Conservation (phyloP, 805 yeast species). For the Starmerella khaoyaiensis region DNA sequence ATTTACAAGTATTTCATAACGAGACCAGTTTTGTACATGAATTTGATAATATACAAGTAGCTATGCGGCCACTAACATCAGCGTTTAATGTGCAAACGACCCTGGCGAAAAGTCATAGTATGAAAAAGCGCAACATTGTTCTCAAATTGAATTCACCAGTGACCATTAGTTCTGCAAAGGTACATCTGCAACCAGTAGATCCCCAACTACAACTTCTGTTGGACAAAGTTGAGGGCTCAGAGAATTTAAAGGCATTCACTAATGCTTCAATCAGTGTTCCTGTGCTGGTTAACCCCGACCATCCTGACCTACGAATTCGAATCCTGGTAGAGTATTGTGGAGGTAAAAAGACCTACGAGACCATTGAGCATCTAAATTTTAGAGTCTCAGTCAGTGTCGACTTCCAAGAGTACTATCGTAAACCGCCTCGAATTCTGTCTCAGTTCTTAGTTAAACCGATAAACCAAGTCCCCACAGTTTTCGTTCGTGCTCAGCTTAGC, state of each 20-base stretch:
- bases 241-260: constrained; percentile 8
- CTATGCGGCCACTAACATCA: constrained; percentile 21
- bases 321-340: constrained; percentile 23
- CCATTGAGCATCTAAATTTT: constrained; percentile 34
- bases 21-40: constrained; percentile 22
- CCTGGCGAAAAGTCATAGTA: constrained; percentile 14
- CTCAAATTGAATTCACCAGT: constrained; percentile 8
- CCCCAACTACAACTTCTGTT: constrained; percentile 15
- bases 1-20: constrained; percentile 23
- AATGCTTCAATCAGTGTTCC: constrained; percentile 23
- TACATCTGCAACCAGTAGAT: constrained; percentile 15
- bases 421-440: constrained; percentile 40
- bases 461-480: constrained; percentile 41
- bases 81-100: constrained; percentile 20
- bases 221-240: constrained; percentile 15
- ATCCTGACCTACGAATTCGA: constrained; percentile 19
- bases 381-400: constrained; percentile 54
- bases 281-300: constrained; percentile 22
- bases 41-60: constrained; percentile 9
- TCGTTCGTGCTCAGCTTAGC: constrained; percentile 34
- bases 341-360: constrained; percentile 10
- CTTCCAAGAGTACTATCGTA: constrained; percentile 64
- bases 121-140: constrained; percentile 17
- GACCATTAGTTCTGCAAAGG: constrained; percentile 8
- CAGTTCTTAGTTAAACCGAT: constrained; percentile 59